Percentiles rank a stretch among this genome's conserved stretches.
Conservation (phyloP, 202 grass and related monocot genomes). For the Digitaria exilis region DNA sequence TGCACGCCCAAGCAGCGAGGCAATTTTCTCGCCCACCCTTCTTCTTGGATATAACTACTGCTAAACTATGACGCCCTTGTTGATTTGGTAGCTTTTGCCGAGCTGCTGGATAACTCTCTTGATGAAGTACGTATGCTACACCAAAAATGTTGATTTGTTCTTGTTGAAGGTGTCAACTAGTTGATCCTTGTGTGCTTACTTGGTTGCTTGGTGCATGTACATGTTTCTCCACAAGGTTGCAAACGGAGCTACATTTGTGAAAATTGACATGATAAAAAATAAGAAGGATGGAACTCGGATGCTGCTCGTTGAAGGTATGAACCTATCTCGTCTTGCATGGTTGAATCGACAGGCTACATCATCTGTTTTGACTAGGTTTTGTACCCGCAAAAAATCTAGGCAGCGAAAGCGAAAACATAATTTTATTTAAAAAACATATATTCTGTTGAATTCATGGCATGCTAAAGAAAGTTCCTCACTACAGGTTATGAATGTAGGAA, state of each 20-base stretch:
- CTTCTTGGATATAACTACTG: background rate
- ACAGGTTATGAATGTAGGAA: background rate
- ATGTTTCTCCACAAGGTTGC: conserved; percentile 56
- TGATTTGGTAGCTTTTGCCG: conserved; percentile 57
- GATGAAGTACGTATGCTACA: conserved; percentile 83
- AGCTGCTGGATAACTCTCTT: conserved; percentile 93
- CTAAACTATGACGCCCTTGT: conserved; percentile 15
- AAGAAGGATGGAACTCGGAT: conserved; percentile 62
- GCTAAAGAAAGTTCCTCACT: conserved; percentile 21
- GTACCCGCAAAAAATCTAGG: background rate
- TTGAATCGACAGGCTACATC: background rate
- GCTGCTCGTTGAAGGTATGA: conserved; percentile 81
- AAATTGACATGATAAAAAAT: conserved; percentile 71
- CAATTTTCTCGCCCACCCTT: background rate
- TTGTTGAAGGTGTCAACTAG: conserved; percentile 18
- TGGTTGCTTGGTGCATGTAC: background rate
- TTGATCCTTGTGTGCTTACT: conserved; percentile 36
- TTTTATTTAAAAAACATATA: background rate
- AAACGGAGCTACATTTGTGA: conserved; percentile 93
- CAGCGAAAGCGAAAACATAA: background rate
- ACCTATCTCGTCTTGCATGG: conserved; percentile 20
- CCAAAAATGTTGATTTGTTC: conserved; percentile 21
- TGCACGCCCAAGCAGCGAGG: background rate
- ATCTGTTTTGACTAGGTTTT: background rate
- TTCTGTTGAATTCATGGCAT: conserved; percentile 11